A percentile compares a stretch with the other conserved stretches of the same genome.
Conservation (phyloP, 352 stramenopile species). For the Pythium vanterpoolii region DNA sequence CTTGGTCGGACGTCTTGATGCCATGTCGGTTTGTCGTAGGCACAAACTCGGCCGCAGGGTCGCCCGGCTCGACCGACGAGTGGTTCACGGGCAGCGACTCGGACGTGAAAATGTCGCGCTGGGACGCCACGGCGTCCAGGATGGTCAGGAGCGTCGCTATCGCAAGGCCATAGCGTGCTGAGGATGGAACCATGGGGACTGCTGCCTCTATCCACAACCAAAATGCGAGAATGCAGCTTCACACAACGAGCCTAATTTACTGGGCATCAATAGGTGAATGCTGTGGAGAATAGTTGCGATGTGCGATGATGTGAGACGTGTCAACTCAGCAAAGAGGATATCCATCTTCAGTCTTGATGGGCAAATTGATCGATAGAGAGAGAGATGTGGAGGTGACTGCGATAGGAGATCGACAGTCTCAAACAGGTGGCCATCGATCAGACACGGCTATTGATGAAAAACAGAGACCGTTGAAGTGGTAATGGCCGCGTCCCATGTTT, state of each 20-base stretch:
- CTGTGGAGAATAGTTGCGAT: background rate
- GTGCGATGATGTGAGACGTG: background rate
- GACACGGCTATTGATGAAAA: background rate
- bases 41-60: constrained; percentile 1
- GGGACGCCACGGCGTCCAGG: background rate
- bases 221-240: background rate
- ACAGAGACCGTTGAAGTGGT: background rate
- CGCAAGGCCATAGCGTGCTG: background rate
- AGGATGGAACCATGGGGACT: background rate
- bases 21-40: background rate
- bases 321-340: background rate
- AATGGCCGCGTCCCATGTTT: background rate
- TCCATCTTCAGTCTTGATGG: background rate
- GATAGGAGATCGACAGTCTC: background rate
- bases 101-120: constrained; percentile 15
- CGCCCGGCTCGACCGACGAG: background rate
- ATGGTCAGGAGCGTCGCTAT: background rate
- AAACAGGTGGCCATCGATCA: background rate
- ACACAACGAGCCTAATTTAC: too few relatives aligned
- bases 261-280: background rate
- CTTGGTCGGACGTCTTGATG: constrained; percentile 8
- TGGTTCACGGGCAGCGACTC: background rate
- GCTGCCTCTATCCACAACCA: background rate
- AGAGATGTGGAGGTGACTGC: background rate
- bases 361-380: background rate